Percentiles rank a stretch among this genome's conserved stretches.
Conservation (phyloP, 805 yeast species). For the Myxozyma sirexii region DNA sequence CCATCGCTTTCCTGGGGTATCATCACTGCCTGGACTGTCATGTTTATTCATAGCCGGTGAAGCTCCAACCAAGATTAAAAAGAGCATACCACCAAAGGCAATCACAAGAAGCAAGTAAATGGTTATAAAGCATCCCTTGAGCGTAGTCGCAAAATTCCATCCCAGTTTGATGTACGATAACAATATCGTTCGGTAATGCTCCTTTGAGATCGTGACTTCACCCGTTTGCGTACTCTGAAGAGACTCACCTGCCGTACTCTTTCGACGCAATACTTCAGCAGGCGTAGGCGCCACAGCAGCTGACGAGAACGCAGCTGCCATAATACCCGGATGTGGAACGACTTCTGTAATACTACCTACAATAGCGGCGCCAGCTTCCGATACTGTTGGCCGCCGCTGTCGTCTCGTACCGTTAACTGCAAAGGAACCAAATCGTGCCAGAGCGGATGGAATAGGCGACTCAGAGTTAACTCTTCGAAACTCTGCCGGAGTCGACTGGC, state of each 20-base stretch:
- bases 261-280: constrained; percentile 9
- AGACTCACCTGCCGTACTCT: background rate
- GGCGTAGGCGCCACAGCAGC: constrained; percentile 24
- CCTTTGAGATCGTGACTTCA: background rate
- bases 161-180: constrained; percentile 10
- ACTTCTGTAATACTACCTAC: constrained; percentile 24
- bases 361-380: constrained; percentile 16
- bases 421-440: constrained; percentile 1
- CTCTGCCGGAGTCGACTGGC: constrained; percentile 6
- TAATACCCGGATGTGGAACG: constrained; percentile 29
- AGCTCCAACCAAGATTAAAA: constrained; percentile 32
- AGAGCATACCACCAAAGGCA: constrained; percentile 37
- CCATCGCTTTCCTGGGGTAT: constrained; percentile 33
- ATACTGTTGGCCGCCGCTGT: constrained; percentile 19
- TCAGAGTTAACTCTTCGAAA: constrained; percentile 1
- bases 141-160: constrained; percentile 13
- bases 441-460: constrained; percentile 14
- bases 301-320: constrained; percentile 25
- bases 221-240: background rate
- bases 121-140: constrained; percentile 28
- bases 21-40: constrained; percentile 29
- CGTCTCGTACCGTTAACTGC: constrained; percentile 1
- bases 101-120: constrained; percentile 30
- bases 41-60: constrained; percentile 33
- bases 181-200: background rate